These are phyloP conservation scores for Rhodocollybia butyracea DNA, from an alignment of 768 basidiomycete genomes.

Conservation along the genomic window DNA sequence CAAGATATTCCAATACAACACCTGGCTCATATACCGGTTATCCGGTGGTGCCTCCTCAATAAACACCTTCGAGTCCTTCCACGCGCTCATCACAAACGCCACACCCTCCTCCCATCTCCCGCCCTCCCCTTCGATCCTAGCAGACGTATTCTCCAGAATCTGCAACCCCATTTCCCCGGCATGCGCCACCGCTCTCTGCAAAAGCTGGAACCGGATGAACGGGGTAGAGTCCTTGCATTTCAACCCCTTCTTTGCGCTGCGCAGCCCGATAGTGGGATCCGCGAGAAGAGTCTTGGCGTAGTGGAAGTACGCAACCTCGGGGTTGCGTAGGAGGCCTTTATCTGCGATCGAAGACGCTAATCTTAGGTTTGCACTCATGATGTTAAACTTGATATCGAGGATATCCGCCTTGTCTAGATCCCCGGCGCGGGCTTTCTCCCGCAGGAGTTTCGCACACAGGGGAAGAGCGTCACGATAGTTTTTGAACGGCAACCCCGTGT, in stretches of 20 bases:
- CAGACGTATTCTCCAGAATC: neutral
- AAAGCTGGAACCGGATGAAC: constrained; percentile 53
- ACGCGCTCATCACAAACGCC: constrained; percentile 56
- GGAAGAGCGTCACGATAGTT: constrained; percentile 60
- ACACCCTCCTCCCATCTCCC: constrained; percentile 56
- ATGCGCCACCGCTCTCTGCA: constrained; percentile 61
- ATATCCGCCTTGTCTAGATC: constrained; percentile 54
- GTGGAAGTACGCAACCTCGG: constrained; percentile 60
- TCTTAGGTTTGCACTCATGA: constrained; percentile 45
- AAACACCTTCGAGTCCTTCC: constrained; percentile 58
- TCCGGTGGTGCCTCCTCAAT: constrained; percentile 58
- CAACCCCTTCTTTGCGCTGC: constrained; percentile 63
- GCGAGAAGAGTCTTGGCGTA: constrained; percentile 56
- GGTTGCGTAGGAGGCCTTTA: constrained; percentile 49
- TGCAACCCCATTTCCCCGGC: constrained; percentile 53
- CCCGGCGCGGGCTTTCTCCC: constrained; percentile 38
- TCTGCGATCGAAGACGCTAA: constrained; percentile 48
- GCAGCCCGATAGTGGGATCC: constrained; percentile 48
- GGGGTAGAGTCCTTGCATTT: constrained; percentile 52
- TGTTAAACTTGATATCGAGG: constrained; percentile 57
- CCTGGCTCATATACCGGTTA: constrained; percentile 54
- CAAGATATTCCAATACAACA: constrained; percentile 57
- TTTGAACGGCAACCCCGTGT: constrained; percentile 56
- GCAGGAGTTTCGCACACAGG: constrained; percentile 55
- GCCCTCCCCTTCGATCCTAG: constrained; percentile 13